Conservation (phyloP, 2,329 filamentous ascomycete species). For the Mollisiaceae sp. region DNA sequence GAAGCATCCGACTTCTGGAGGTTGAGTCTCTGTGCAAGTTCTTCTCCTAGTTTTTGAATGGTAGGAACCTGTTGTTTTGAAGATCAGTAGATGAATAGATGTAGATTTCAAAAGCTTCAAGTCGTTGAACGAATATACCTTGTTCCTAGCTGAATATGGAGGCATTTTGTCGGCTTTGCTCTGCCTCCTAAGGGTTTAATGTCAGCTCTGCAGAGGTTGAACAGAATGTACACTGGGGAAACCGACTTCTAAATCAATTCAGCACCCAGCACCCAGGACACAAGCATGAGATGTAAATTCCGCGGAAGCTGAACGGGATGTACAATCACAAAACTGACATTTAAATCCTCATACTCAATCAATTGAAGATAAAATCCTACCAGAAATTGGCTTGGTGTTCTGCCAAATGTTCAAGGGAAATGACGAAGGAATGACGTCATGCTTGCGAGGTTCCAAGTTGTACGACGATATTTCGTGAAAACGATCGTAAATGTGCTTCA, state of each 20-base stretch:
- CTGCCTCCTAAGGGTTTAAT: background rate
- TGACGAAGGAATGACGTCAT: no score
- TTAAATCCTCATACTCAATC: no score
- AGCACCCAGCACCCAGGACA: background rate
- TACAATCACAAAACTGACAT: background rate
- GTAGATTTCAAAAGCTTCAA: background rate
- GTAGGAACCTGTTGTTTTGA: conserved; percentile 26
- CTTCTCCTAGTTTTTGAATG: conserved; percentile 32
- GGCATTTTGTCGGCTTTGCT: conserved; percentile 16
- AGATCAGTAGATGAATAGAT: background rate
- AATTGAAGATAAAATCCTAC: no score
- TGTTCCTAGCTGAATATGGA: conserved; percentile 33
- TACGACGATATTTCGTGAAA: no score
- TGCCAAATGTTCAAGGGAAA: no score
- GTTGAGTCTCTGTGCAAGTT: conserved; percentile 31
- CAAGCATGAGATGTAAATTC: background rate
- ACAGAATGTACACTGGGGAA: background rate
- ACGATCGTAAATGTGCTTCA: background rate
- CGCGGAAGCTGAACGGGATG: background rate
- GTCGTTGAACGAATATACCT: no score
- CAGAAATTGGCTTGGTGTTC: no score
- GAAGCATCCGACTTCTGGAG: conserved; percentile 32
- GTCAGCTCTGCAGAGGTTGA: background rate
- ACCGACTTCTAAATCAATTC: background rate
- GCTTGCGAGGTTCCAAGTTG: no score